Evolutionary conservation across 208 protist genomes (phyloP).

Genomic region (Trypanosoma brucei): DNA sequence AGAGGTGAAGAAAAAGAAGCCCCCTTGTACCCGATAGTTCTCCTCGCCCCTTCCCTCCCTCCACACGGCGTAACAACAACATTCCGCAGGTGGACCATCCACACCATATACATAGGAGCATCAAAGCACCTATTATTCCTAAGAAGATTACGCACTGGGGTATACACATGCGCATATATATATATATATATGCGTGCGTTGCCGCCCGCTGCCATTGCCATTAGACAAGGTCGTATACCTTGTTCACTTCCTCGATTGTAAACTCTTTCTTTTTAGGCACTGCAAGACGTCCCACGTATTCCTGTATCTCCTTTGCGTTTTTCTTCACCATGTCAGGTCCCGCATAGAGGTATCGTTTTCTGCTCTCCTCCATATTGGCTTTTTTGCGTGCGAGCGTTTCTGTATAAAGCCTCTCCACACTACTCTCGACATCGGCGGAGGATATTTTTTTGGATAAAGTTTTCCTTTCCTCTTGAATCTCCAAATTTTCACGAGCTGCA

Average conservation of each 20-base stretch:
- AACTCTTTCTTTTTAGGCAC: constrained; percentile 78
- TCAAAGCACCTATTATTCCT: no score
- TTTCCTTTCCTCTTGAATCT: constrained; percentile 19
- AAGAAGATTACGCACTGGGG: no score
- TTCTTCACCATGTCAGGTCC: constrained; percentile 36
- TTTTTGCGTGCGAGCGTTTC: constrained; percentile 53
- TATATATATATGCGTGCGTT: no score
- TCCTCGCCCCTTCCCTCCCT: no score
- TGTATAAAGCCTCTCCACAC: constrained; percentile 65
- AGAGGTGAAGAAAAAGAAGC: no score
- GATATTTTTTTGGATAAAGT: constrained; percentile 20
- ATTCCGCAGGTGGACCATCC: no score
- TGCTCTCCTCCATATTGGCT: constrained; percentile 57
- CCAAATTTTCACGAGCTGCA: constrained; percentile 27
- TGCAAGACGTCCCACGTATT: constrained; percentile 58
- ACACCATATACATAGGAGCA: no score
- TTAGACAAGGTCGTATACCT: constrained; percentile 61
- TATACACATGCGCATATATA: no score
- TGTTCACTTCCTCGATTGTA: constrained; percentile 78
- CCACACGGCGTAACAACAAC: no score
- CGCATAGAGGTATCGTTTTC: constrained; percentile 55
- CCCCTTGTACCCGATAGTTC: no score
- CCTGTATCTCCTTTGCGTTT: constrained; percentile 46
- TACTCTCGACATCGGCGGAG: constrained; percentile 33
- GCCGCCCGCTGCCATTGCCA: neutral